A percentile compares a stretch with the other conserved stretches of the same genome.
Evolutionary conservation across 2,329 filamentous ascomycete genomes (phyloP).

Genomic region (Fusarium proliferatum): DNA sequence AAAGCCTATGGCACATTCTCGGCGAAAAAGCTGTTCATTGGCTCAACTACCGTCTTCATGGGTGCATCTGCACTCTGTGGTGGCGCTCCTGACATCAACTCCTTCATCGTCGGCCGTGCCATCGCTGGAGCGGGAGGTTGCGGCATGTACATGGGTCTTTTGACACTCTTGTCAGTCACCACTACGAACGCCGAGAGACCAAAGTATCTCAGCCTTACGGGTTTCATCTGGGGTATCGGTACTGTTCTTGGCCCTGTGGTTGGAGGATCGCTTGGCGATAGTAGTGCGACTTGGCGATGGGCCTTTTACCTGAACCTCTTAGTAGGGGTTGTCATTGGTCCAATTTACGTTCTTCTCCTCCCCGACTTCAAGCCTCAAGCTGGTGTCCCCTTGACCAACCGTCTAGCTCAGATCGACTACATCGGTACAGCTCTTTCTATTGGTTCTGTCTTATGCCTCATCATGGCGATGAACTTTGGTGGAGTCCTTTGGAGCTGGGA

Average conservation of each 20-base stretch:
- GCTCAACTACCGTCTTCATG: conserved; percentile 38
- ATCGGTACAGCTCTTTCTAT: conserved; percentile 56
- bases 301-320: conserved; percentile 30
- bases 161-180: conserved; percentile 25
- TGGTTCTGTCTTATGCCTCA: conserved; percentile 52
- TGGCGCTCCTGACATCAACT: conserved; percentile 54
- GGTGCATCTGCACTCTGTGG: conserved; percentile 52
- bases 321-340: conserved; percentile 12
- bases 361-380: conserved; percentile 16
- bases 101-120: conserved; percentile 57
- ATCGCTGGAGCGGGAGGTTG: conserved; percentile 55
- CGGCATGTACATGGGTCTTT: conserved; percentile 43
- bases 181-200: conserved; percentile 30
- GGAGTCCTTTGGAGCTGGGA: conserved; percentile 60
- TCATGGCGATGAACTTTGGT: conserved; percentile 62
- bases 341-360: conserved; percentile 17
- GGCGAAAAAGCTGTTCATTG: conserved; percentile 41
- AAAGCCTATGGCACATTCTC: conserved; percentile 37
- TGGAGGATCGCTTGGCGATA: conserved; percentile 16
- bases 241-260: conserved; percentile 53
- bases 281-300: conserved; percentile 44
- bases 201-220: conserved; percentile 33
- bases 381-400: background rate
- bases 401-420: conserved; percentile 49
- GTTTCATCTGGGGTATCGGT: conserved; percentile 53